Evolutionary conservation across 352 stramenopile genomes (phyloP), one percentile per base, ranked within the genome.

Genomic region (Pythium pyrilobum): DNA sequence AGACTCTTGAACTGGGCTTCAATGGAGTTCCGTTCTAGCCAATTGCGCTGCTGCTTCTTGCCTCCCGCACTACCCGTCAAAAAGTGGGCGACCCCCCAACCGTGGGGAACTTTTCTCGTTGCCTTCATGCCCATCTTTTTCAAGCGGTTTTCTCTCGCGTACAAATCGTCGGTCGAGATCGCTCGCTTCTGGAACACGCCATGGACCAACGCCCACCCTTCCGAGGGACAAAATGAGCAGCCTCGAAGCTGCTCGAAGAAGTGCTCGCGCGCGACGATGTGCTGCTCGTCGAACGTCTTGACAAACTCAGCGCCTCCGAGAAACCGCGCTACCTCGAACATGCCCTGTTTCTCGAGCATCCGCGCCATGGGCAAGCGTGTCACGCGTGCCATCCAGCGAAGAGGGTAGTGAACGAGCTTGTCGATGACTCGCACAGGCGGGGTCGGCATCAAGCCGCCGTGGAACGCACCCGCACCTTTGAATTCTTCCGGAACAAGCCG

Each of bases 41-140:
- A 92, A 50, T 80, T 81, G 37, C 62, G 57, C 28, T 58, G 37
- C 20, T 66, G 67, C 6, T 56, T 81, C n/a, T 64, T 49, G 0
- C 34, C 33, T 23, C 50, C 64, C 7, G 62, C 66, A 41, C 63
- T 54, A 1, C 75, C 79, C 0, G 68, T 77, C 23, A 92, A 31
- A 45, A 92, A 86, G 46, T 89, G 80, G 4, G 82, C 82, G 7
- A 92, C 76, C 15, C 80, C 82, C 77, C 77, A 92, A 13, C 82
- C 82, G 24, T 92, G 82, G 2, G 82, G 80, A 2, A 92, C 72
- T 18, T 65, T 60, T 42, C 48, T 59, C 0, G 43, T 58, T 21
- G 16, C 44, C 21, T 53, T 59, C 39, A 61, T 67, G 13, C 36
- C 46, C 18, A 48, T 1, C 18, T 56, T 58, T 23, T 56, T 59